A percentile compares a stretch with the other conserved stretches of the same genome.
Evolutionary conservation across 1,139 yeast species (phyloP).

Genomic region (Yamadazyma pseudoaaseri): DNA sequence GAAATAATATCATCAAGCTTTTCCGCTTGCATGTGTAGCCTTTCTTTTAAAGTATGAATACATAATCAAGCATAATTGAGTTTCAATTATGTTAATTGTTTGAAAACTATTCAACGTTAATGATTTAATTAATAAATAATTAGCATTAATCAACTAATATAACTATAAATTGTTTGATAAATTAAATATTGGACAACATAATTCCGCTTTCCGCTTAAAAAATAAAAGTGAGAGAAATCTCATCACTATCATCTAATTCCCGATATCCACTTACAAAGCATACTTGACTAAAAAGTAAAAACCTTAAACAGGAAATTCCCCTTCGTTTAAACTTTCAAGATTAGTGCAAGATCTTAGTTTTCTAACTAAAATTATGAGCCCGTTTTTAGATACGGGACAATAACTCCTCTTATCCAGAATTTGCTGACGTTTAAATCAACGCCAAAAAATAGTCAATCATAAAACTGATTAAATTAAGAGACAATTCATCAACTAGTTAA

Average conservation of each 20-base stretch:
- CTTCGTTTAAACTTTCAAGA: conserved; percentile 1
- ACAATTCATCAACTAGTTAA: background rate
- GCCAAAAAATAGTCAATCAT: background rate
- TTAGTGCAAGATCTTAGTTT: background rate
- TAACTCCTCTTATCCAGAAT: background rate
- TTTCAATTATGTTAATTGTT: too few species aligned
- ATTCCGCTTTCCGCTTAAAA: too few species aligned
- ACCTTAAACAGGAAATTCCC: background rate
- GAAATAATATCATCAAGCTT: background rate
- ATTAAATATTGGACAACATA: too few species aligned
- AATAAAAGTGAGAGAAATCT: background rate
- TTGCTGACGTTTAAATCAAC: too few species aligned
- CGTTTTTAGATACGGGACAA: background rate
- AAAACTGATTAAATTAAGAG: background rate
- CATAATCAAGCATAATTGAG: too few species aligned
- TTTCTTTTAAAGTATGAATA: too few species aligned
- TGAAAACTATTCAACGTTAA: too few species aligned
- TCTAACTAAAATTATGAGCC: background rate
- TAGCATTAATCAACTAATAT: too few species aligned
- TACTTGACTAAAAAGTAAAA: background rate
- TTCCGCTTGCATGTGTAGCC: background rate
- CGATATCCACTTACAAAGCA: background rate
- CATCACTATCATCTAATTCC: background rate
- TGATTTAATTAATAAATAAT: too few species aligned
- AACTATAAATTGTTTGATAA: too few species aligned